These are phyloP conservation scores for Apiotrichum porosum DNA, from an alignment of 1,284 basidiomycete genomes.

Conservation along the genomic window DNA sequence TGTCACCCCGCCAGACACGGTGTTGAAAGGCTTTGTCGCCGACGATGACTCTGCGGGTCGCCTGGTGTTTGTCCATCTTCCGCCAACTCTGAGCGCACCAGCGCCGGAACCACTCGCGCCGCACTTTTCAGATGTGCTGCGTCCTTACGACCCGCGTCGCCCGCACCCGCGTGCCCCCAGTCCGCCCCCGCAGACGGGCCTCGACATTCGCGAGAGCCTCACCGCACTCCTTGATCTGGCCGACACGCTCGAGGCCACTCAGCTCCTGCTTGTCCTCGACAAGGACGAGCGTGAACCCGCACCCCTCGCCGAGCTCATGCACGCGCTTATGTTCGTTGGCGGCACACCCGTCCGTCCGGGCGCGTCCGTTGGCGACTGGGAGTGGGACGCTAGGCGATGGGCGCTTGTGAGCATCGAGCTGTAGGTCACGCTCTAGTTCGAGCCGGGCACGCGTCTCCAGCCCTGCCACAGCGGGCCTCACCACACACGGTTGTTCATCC, in stretches of 20 bases:
- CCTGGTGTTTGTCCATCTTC: conserved; percentile 42
- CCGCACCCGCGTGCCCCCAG: conserved; percentile 28
- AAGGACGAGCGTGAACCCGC: conserved; percentile 38
- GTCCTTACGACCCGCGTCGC: conserved; percentile 37
- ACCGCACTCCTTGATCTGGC: conserved; percentile 47
- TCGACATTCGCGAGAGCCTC: conserved; percentile 44
- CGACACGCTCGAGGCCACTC: conserved; percentile 38
- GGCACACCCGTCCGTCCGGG: conserved; percentile 39
- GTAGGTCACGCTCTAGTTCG: conserved; percentile 12
- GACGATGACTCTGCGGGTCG: conserved; percentile 28
- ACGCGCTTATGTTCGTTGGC: conserved; percentile 47
- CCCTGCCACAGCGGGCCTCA: not conserved
- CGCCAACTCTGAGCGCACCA: conserved; percentile 18
- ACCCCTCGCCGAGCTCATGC: conserved; percentile 40
- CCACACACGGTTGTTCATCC: not conserved
- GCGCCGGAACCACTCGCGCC: conserved; percentile 31
- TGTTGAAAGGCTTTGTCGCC: conserved; percentile 39
- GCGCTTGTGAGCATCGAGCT: conserved; percentile 48
- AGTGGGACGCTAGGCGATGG: conserved; percentile 44
- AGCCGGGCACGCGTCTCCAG: too few species aligned
- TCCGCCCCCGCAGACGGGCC: conserved; percentile 9
- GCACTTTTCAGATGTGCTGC: conserved; percentile 41
- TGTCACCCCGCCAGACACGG: conserved; percentile 39
- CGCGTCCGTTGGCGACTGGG: conserved; percentile 38
- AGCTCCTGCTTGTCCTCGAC: conserved; percentile 42